These are phyloP conservation scores for Ustilago sp. DNA, from an alignment of 1,284 basidiomycete genomes.

Conservation along the genomic window DNA sequence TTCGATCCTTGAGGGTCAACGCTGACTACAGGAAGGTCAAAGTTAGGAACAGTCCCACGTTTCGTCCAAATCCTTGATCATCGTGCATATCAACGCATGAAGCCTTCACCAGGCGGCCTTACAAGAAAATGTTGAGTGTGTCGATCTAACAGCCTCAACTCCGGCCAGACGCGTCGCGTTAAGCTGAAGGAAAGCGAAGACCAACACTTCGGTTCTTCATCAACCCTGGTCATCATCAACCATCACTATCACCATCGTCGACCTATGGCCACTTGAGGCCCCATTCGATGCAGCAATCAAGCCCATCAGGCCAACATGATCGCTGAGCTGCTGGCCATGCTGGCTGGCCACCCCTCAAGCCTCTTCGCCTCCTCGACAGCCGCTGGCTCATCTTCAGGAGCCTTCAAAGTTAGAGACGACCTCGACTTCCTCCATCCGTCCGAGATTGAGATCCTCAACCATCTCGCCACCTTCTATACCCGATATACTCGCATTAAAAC, in stretches of 20 bases:
- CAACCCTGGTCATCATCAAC: conserved; percentile 9
- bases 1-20: background rate
- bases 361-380: conserved; percentile 42
- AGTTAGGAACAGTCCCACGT: conserved; percentile 1
- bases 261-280: background rate
- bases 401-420: conserved; percentile 40
- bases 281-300: background rate
- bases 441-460: conserved; percentile 45
- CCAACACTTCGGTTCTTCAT: conserved; percentile 23
- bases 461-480: conserved; percentile 43
- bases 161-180: conserved; percentile 36
- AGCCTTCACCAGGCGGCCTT: conserved; percentile 6
- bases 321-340: conserved; percentile 49
- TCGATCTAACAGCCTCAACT: conserved; percentile 10
- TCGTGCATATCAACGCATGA: conserved; percentile 5
- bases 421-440: conserved; percentile 45
- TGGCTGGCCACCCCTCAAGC: conserved; percentile 53
- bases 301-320: conserved; percentile 25
- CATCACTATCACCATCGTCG: background rate
- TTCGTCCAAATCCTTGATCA: conserved; percentile 3
- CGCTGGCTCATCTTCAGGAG: background rate
- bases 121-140: background rate
- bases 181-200: conserved; percentile 9
- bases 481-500: conserved; percentile 44
- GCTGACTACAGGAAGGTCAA: background rate